Evolutionary conservation across 768 basidiomycete genomes (phyloP), one percentile per base, ranked within the genome.

Genomic region (Kwoniella botswanensis): DNA sequence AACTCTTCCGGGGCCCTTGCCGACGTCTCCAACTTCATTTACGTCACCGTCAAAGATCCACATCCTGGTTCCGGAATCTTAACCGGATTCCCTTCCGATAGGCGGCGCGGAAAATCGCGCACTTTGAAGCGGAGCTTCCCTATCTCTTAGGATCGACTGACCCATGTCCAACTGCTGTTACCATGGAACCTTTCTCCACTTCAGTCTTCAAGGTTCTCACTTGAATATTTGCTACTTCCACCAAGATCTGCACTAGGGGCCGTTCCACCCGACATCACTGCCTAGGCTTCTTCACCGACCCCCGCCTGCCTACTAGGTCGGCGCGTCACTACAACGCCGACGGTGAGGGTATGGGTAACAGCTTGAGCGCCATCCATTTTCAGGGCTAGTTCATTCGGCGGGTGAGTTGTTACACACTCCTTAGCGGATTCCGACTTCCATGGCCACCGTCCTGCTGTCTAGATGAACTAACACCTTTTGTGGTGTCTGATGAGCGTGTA

Each of bases 291-390:
- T 88, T 88, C 88, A 89, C 88, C 82, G 86, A 90, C 89, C 89
- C 88, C 89, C 87, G 88, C 76, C 76, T 77, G 75, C 76, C 90
- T 88, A 75, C 74, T 90, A 88, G 87, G 87, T 89, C 86, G 87
- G 87, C 85, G 87, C 88, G 82, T 90, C 88, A 75, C 77, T 76
- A 59, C 83, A 88, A 89, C 88, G 85, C 88, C 87, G 87, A 89
- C 87, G 89, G 90, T 86, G 88, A 89, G 88, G 88, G 90, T 91
- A 88, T 91, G 89, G 90, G 90, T 90, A 88, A 88, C 87, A 90
- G 88, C 87, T 89, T 90, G 87, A 91, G 90, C 89, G 89, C 90
- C 90, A 91, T 91, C 90, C 89, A 90, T 91, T 91, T 91, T 91
- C 88, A 90, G 89, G 90, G 90, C 90, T 90, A 90, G 90, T 90